Percentiles rank a stretch among this genome's conserved stretches.
These are phyloP conservation scores for Sporisorium iseilematis-ciliati DNA, from an alignment of 1,284 basidiomycete species.

Conservation along the genomic window DNA sequence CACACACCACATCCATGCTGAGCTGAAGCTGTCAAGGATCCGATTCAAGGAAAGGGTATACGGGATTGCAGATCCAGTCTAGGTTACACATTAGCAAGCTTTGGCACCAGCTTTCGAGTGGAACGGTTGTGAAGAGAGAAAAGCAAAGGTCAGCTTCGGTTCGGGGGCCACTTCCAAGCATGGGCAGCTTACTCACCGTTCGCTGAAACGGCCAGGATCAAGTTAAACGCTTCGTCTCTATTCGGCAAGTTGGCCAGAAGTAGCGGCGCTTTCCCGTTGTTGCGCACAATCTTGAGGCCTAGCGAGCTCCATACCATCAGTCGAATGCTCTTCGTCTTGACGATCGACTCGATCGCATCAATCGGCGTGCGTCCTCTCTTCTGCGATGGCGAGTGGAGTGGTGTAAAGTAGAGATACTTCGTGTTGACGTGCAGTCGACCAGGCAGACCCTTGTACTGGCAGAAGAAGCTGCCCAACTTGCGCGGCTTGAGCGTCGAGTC, in stretches of 20 bases:
- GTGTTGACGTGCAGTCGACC: conserved; percentile 66
- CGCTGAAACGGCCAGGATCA: conserved; percentile 62
- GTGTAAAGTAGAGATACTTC: conserved; percentile 62
- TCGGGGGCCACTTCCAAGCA: too few relatives aligned
- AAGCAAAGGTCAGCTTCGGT: conserved; percentile 1
- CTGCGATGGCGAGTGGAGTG: conserved; percentile 59
- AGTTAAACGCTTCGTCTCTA: conserved; percentile 68
- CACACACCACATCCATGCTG: too few relatives aligned
- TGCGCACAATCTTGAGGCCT: conserved; percentile 63
- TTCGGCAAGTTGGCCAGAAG: conserved; percentile 63
- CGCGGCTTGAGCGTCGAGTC: conserved; percentile 50
- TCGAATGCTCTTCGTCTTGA: conserved; percentile 65
- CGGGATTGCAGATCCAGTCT: not conserved
- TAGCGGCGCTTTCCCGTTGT: conserved; percentile 55
- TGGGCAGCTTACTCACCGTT: conserved; percentile 20
- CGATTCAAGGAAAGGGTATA: conserved; percentile 5
- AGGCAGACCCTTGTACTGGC: conserved; percentile 66
- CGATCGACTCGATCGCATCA: conserved; percentile 58
- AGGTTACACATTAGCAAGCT: not conserved
- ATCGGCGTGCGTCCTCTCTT: conserved; percentile 58
- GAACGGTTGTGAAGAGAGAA: not conserved
- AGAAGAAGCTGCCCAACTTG: conserved; percentile 68
- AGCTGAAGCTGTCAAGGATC: too few relatives aligned
- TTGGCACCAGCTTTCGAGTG: conserved; percentile 18
- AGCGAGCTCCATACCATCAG: conserved; percentile 62